These are phyloP conservation scores for Hypoxylon rubiginosum DNA, from an alignment of 2,329 filamentous ascomycete genomes.

Conservation along the genomic window DNA sequence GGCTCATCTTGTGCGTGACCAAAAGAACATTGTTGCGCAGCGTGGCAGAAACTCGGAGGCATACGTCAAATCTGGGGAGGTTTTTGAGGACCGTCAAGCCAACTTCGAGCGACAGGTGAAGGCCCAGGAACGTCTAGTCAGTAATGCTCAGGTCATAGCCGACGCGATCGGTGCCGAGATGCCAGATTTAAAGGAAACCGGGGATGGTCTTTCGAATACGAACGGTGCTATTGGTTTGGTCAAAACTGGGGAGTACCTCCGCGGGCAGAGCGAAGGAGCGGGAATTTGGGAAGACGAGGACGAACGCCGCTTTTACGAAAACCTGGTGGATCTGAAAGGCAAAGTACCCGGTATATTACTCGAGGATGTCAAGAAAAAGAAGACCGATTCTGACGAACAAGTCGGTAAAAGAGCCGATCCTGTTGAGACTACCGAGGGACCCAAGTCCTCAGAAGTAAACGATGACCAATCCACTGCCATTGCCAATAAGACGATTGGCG, in stretches of 20 bases:
- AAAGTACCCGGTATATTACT: conserved; percentile 94
- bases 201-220: conserved; percentile 73
- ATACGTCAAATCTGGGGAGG: conserved; percentile 97
- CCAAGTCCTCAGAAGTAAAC: conserved; percentile 65
- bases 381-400: conserved; percentile 82
- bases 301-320: conserved; percentile 97
- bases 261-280: conserved; percentile 88
- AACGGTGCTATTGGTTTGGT: conserved; percentile 91
- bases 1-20: conserved; percentile 87
- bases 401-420: conserved; percentile 80
- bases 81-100: conserved; percentile 96
- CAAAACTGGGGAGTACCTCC: conserved; percentile 92
- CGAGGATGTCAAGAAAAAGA: conserved; percentile 96
- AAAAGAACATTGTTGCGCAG: conserved; percentile 88
- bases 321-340: conserved; percentile 92
- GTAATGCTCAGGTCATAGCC: conserved; percentile 91
- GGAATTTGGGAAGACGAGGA: conserved; percentile 99
- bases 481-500: conserved; percentile 96
- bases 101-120: conserved; percentile 97
- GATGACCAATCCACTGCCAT: conserved; percentile 95
- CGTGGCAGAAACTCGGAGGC: conserved; percentile 96
- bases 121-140: conserved; percentile 87
- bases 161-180: conserved; percentile 91
- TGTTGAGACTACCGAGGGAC: conserved; percentile 61
- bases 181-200: conserved; percentile 90